Evolutionary conservation across 805 yeast species (phyloP).

Genomic region (Candida nitratophila): DNA sequence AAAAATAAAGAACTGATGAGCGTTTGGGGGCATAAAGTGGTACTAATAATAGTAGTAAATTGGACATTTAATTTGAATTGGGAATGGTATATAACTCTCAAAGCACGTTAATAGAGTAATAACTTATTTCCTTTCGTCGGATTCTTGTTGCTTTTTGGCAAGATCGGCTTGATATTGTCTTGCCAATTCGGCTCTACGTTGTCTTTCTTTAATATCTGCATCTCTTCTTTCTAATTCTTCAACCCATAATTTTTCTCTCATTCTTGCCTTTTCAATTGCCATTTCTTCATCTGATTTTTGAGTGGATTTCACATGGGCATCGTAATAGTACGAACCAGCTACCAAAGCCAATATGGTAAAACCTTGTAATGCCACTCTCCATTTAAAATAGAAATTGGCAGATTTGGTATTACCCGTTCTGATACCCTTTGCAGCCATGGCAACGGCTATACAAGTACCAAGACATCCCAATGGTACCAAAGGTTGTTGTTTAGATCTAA

Average conservation of each 20-base stretch:
- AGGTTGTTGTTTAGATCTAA: constrained; percentile 78
- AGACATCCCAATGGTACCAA: constrained; percentile 78
- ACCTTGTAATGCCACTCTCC: constrained; percentile 85
- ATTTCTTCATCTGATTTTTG: constrained; percentile 54
- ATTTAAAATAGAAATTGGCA: constrained; percentile 83
- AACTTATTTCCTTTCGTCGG: too few species aligned
- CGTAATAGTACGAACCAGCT: constrained; percentile 69
- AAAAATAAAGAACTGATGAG: too few species aligned
- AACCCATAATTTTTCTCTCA: constrained; percentile 83
- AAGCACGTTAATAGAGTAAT: too few species aligned
- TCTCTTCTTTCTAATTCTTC: constrained; percentile 87
- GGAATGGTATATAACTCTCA: too few species aligned
- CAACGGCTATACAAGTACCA: constrained; percentile 75
- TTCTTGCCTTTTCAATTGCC: constrained; percentile 70
- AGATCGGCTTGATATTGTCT: constrained; percentile 23
- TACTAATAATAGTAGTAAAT: too few species aligned
- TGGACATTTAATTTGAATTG: too few species aligned
- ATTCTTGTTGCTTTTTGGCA: not conserved
- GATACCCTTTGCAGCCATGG: constrained; percentile 70
- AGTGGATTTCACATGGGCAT: constrained; percentile 34
- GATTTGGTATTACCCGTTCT: constrained; percentile 62
- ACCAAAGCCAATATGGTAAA: constrained; percentile 77
- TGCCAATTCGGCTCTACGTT: constrained; percentile 58
- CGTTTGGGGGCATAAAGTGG: too few species aligned
- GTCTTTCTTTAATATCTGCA: constrained; percentile 58